Conservation (phyloP, 352 stramenopile genomes). For the Aphanomyces cochlioides region DNA sequence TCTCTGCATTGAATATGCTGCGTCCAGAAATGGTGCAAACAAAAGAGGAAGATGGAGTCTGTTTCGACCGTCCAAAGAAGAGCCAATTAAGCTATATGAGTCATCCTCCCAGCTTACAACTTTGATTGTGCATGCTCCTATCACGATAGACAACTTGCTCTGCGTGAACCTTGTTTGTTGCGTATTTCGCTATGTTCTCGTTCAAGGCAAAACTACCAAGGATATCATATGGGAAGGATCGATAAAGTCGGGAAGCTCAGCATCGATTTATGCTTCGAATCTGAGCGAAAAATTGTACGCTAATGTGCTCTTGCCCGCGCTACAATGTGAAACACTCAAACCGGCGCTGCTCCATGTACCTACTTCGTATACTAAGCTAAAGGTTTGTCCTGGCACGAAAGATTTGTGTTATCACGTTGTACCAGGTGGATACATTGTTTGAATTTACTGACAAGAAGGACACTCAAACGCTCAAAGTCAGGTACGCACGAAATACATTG, state of each 20-base stretch:
- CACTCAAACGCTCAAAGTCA: slow-evolving; percentile 25
- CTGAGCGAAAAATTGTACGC: slow-evolving; percentile 20
- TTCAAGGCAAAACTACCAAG: slow-evolving; percentile 11
- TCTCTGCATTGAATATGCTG: slow-evolving; percentile 14
- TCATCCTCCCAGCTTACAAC: slow-evolving; percentile 13
- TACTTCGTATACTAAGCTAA: background rate
- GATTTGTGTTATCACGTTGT: too few species aligned
- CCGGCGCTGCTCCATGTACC: slow-evolving; percentile 18
- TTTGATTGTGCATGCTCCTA: slow-evolving; percentile 14
- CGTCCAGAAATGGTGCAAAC: background rate
- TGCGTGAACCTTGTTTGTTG: slow-evolving; percentile 29
- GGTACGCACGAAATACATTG: background rate
- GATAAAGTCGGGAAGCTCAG: slow-evolving; percentile 15
- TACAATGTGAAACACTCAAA: slow-evolving; percentile 26
- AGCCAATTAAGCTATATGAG: background rate
- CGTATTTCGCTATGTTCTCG: slow-evolving; percentile 9
- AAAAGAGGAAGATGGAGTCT: slow-evolving; percentile 22
- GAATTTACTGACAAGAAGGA: slow-evolving; percentile 10
- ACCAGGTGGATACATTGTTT: slow-evolving; percentile 17
- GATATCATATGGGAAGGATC: slow-evolving; percentile 27
- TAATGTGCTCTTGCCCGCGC: slow-evolving; percentile 12
- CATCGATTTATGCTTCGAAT: slow-evolving; percentile 16
- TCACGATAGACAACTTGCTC: slow-evolving; percentile 27
- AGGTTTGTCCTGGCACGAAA: too few species aligned
- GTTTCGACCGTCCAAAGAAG: slow-evolving; percentile 11